Conservation (phyloP, 768 basidiomycete genomes). For the Kwoniella bestiolae region DNA sequence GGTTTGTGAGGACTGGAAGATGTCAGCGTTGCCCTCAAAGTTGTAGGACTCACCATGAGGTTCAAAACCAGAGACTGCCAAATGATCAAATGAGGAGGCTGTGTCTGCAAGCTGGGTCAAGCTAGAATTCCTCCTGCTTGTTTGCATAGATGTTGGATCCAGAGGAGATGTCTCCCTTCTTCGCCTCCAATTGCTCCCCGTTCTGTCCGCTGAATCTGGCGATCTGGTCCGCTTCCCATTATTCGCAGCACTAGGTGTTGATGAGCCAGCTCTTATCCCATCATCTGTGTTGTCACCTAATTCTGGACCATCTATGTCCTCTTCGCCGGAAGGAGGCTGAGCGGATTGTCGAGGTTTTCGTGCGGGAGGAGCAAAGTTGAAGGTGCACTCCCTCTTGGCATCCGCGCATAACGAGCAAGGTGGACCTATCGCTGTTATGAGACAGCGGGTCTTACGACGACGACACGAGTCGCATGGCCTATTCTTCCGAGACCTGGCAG, state of each 20-base stretch:
- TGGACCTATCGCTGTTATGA: conserved; percentile 22
- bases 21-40: neutral
- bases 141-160: neutral
- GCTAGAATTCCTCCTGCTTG: neutral
- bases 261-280: neutral
- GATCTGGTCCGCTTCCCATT: conserved; percentile 12
- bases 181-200: conserved; percentile 2
- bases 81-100: conserved; percentile 28
- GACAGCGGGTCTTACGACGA: conserved; percentile 27
- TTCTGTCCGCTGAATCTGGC: neutral
- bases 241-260: conserved; percentile 4
- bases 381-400: conserved; percentile 25
- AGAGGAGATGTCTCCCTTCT: conserved; percentile 12
- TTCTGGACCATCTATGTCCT: neutral
- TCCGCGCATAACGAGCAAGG: conserved; percentile 30
- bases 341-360: conserved; percentile 16
- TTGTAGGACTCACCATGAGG: conserved; percentile 14
- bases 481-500: conserved; percentile 28
- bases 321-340: neutral
- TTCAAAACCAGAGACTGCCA: conserved; percentile 18
- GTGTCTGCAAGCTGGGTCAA: conserved; percentile 11
- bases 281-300: neutral
- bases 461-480: conserved; percentile 36
- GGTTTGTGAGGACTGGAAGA: conserved; percentile 28
- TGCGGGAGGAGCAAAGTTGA: conserved; percentile 20